Evolutionary conservation across 345 rosid species (phyloP), one percentile per base, ranked within the genome.

Genomic region (Camelina sativa): DNA sequence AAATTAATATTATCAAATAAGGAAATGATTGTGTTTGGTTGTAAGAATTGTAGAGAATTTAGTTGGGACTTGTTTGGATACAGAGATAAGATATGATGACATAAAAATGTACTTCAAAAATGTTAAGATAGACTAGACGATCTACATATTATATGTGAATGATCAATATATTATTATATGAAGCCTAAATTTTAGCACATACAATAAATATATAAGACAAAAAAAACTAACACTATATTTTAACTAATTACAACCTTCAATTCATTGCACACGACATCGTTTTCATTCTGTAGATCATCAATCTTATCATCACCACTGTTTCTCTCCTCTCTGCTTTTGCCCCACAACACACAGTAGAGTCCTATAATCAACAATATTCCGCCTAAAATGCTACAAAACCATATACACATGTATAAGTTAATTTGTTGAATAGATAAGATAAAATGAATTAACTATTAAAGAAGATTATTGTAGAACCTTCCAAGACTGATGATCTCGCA

Each of bases 271-370:
- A 75, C 87, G 66, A 67, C 73, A 25, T 76, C 82, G 59, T 10
- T 81, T 78, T 77, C 77, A 11, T 41, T 58, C 8, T 60, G 81
- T 48, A 47, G 10, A 28, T 28, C 30, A 57, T 76, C 77, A 62
- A 52, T 69, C 69, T 63, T 79, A 9, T 38, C 74, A 51, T 51
- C 64, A 19, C 59, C 69, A 13, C 35, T 30, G 50, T 60, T 52
- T 22, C 30, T 76, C 66, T 77, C 71, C 73, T 94, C 97, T 81
- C 62, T 90, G 78, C 74, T 84, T 82, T 94, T 94, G 2, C 92
- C 97, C 97, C 96, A 94, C 44, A 91, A 48, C 7, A 94, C 97
- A 80, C 89, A 80, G 17, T 90, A 94, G 37, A 94, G 91, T 48
- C 97, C 98, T 58, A 76, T 78, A 35, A 94, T 86, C 84, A 94